Base-by-base conservation (phyloP, 352 stramenopile species). In the Hyphochytrium catenoides region DNA sequence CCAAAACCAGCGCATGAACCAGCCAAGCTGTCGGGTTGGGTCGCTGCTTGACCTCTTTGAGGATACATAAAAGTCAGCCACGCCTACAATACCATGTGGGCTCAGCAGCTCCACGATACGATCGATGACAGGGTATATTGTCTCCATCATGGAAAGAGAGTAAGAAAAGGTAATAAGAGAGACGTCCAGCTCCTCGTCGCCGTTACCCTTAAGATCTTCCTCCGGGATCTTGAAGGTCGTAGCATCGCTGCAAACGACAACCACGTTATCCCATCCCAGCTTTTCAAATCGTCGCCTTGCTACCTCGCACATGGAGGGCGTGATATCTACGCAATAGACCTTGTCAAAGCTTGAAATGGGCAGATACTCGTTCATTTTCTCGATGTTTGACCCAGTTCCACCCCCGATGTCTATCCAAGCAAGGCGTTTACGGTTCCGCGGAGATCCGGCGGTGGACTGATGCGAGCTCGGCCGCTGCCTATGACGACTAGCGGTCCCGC, bases 291-390 rank as follows among this genome's bases (percentile, higher is more conserved):
- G 46, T 35, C 34, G 26, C 12, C 43, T 36, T 17, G 46, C 46
- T 14, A 54, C 46, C 40, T 56, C 48, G 14, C 56, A 44, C n/a
- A 60, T 42, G 22, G 49, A 51, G n/a, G 34, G 34, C 17, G 39
- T 52, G n/a, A 58, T 44, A 31, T 60, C 52, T n/a, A 58, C 41
- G 16, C 57, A 26, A 34, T 54, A 53, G 19, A 60, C 55, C 20
- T 44, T 31, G 22, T 51, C 49, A 38, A 58, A 60, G 28, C 49
- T 46, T 8, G 36, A 34, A 11, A 48, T 27, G 21, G 39, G 31
- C 18, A 60, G 48, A 40, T 56, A 58, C 20, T 40, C 24, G 34
- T 40, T 40, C 34, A 40, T 40, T 24, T 26, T 24, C 46, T 60
- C 52, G 9, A 60, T 38, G 49, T 58, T 58, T 24, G 39, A 31